Conservation (phyloP, 768 basidiomycete genomes). For the Inosperma sp. region DNA sequence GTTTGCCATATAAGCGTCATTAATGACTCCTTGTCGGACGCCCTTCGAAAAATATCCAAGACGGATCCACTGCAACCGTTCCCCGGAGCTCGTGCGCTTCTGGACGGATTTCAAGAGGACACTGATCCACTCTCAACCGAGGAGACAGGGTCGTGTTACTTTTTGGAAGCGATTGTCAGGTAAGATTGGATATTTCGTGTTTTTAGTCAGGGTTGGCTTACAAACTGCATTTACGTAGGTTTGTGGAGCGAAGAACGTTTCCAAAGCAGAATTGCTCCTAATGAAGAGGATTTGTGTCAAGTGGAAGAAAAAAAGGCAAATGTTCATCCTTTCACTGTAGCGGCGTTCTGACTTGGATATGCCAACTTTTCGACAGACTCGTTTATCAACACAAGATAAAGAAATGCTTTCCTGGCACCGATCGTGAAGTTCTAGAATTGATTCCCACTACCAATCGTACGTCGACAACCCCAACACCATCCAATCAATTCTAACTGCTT, state of each 20-base stretch:
- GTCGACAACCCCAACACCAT: too few species aligned
- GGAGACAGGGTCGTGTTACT: constrained; percentile 28
- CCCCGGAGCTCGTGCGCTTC: too few species aligned
- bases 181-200: constrained; percentile 14
- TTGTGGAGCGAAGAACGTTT: constrained; percentile 25
- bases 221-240: constrained; percentile 15
- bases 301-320: not conserved
- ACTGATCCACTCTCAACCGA: too few species aligned
- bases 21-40: too few species aligned
- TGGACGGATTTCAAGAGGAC: too few species aligned
- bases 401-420: constrained; percentile 23
- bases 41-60: too few species aligned
- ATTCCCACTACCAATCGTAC: constrained; percentile 31
- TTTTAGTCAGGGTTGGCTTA: not conserved
- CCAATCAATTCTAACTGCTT: not conserved
- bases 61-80: too few species aligned
- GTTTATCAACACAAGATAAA: not conserved
- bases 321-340: too few species aligned
- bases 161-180: constrained; percentile 24
- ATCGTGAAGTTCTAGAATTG: constrained; percentile 25
- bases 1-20: too few species aligned
- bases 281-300: not conserved
- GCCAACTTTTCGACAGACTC: not conserved
- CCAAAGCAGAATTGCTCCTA: not conserved
- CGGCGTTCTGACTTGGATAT: not conserved